These are phyloP conservation scores for Trichoderma breve DNA, from an alignment of 2,329 filamentous ascomycete genomes.

Conservation along the genomic window DNA sequence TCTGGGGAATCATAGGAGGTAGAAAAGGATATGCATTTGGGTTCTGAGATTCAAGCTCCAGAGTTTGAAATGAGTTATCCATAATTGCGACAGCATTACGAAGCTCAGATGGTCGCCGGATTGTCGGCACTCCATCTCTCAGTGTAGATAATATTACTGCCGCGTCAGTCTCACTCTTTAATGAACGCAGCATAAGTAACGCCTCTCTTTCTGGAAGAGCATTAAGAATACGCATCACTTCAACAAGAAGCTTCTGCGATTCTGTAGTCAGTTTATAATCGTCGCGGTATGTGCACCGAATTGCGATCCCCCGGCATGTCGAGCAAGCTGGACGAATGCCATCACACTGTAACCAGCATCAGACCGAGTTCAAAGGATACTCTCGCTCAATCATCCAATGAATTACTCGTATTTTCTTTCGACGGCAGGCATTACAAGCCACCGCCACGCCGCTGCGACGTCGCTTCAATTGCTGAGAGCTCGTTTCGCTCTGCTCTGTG, in stretches of 20 bases:
- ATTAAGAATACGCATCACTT: slow-evolving; percentile 30
- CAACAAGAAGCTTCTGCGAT: slow-evolving; percentile 15
- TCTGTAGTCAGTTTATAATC: slow-evolving; percentile 20
- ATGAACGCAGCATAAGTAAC: slow-evolving; percentile 22
- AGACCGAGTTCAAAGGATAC: neutral
- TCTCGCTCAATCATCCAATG: neutral
- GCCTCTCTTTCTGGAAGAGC: slow-evolving; percentile 25
- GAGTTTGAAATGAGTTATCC: neutral
- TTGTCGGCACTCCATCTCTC: neutral
- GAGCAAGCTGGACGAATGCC: slow-evolving; percentile 25
- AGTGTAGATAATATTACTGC: slow-evolving; percentile 25
- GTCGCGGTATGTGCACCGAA: slow-evolving; percentile 23
- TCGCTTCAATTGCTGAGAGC: neutral
- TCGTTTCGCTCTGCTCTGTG: neutral
- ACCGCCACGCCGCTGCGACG: neutral
- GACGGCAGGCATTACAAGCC: neutral
- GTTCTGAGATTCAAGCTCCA: slow-evolving; percentile 8
- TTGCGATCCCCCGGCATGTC: slow-evolving; percentile 21
- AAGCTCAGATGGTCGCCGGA: neutral
- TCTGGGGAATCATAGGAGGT: neutral
- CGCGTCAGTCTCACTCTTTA: slow-evolving; percentile 27
- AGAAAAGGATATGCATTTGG: slow-evolving; percentile 7
- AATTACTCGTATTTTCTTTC: neutral
- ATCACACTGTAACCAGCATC: slow-evolving; percentile 23
- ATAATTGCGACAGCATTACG: neutral